Evolutionary conservation across 2,329 filamentous ascomycete species (phyloP), one percentile per base, ranked within the genome.

Genomic region (Pyrenophora graminea): DNA sequence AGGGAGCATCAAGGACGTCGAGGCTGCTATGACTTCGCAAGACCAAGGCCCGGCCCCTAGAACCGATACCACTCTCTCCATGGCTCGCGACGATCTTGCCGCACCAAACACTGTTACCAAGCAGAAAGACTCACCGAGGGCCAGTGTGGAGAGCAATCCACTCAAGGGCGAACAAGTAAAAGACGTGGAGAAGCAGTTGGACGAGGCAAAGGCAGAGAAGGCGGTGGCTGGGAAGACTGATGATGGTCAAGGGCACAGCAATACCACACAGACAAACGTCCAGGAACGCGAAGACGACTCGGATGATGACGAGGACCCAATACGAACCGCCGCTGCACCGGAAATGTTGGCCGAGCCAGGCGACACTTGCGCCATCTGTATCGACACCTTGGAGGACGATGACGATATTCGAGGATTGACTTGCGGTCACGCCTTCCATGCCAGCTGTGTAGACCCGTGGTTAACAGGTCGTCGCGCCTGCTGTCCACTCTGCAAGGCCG

Each of bases 391-490:
- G 15, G 94, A 99, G 72, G 91, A 97, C 57, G 90, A 97, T 57
- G 94, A 97, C 64, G 93, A 99, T 69, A 87, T 99, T 42, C 90
- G 94, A 62, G 94, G 94, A 2, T 78, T 99, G 55, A 91, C 90
- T 3, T 99, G 94, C 68, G 94, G 94, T n/a, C 94, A 99, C 74
- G 92, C 93, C 46, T 99, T 97, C 83, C 94, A 99, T 72, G 92
- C 91, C 43, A 90, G 88, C 33, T 99, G 94, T 70, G 85, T 99
- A 41, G 94, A 99, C 64, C 94, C 94, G 9, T 99, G 94, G 94
- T 78, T 99, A 58, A 99, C 94, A 8, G 92, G 89, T 68, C 85
- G 94, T 57, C 87, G 93, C 60, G 94, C 94, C 21, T 97, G 93
- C 78, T 99, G 94, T 72, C 94, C 94, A 5, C 85, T 99, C 6